Evolutionary conservation across 805 yeast genomes (phyloP).

Genomic region (Brettanomyces bruxellensis): DNA sequence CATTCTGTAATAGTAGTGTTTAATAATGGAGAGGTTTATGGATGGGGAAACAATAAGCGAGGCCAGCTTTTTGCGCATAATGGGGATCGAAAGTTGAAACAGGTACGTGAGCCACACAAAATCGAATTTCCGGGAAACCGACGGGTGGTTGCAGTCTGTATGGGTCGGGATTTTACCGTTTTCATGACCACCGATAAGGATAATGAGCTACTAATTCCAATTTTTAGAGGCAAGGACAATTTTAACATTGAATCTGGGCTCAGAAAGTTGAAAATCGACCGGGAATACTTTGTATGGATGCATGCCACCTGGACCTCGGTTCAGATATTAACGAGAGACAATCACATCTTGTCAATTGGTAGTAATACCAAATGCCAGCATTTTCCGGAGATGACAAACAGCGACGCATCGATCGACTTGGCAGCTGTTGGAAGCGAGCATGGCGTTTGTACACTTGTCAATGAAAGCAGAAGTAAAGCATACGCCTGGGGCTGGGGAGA

Average conservation of each 20-base stretch:
- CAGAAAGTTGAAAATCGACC: background rate
- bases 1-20: conserved; percentile 34
- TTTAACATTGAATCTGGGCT: background rate
- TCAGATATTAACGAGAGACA: conserved; percentile 32
- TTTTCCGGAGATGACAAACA: conserved; percentile 14
- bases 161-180: conserved; percentile 57
- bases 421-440: conserved; percentile 73
- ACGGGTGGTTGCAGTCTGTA: conserved; percentile 13
- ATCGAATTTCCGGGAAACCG: conserved; percentile 2
- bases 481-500: conserved; percentile 98
- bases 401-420: background rate
- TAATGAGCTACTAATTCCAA: background rate
- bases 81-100: conserved; percentile 7
- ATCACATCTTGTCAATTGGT: conserved; percentile 44
- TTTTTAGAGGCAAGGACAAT: conserved; percentile 1
- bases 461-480: conserved; percentile 24
- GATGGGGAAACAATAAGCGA: conserved; percentile 64
- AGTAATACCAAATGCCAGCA: conserved; percentile 72
- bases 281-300: conserved; percentile 15
- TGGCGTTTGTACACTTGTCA: conserved; percentile 38
- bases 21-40: conserved; percentile 36
- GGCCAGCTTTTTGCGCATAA: conserved; percentile 38
- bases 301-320: conserved; percentile 75
- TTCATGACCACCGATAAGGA: conserved; percentile 3
- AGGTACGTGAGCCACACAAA: conserved; percentile 16